Percentiles rank a stretch among this genome's conserved stretches.
phyloP scores from a whole-genome alignment of 1,284 basidiomycete species.

The Xanthoconium separans region DNA sequence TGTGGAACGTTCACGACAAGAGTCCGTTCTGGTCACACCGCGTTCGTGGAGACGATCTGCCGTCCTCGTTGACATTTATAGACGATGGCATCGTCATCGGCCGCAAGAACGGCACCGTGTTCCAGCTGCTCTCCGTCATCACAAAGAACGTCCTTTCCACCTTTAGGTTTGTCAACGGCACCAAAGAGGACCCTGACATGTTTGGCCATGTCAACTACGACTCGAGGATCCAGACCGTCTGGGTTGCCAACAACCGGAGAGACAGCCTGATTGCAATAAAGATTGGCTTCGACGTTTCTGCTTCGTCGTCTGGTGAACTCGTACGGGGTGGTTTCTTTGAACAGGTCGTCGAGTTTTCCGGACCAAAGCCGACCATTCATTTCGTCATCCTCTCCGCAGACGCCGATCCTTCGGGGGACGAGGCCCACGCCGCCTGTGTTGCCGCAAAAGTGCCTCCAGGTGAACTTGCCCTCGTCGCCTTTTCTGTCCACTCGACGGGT shows the following conservation, averaged over 20 bases:
- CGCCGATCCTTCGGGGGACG: slow-evolving; percentile 73
- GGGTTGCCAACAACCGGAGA: slow-evolving; percentile 79
- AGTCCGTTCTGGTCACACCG: slow-evolving; percentile 70
- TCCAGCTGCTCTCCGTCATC: slow-evolving; percentile 72
- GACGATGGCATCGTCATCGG: slow-evolving; percentile 78
- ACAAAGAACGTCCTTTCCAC: slow-evolving; percentile 73
- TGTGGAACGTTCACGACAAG: slow-evolving; percentile 76
- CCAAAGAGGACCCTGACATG: slow-evolving; percentile 71
- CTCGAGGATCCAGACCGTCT: slow-evolving; percentile 74
- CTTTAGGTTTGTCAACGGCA: slow-evolving; percentile 70
- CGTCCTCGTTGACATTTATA: slow-evolving; percentile 77
- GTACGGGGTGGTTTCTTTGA: slow-evolving; percentile 64
- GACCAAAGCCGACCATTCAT: slow-evolving; percentile 81
- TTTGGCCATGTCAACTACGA: slow-evolving; percentile 83
- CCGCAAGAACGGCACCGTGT: slow-evolving; percentile 74
- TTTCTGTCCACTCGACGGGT: slow-evolving; percentile 77
- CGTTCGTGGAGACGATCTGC: slow-evolving; percentile 71
- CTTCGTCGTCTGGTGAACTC: slow-evolving; percentile 56
- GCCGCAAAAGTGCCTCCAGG: slow-evolving; percentile 75
- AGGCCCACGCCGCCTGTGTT: slow-evolving; percentile 75
- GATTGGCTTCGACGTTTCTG: slow-evolving; percentile 63
- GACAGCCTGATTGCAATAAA: slow-evolving; percentile 80
- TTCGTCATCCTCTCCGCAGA: slow-evolving; percentile 81
- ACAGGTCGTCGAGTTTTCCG: slow-evolving; percentile 76
- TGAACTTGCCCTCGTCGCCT: slow-evolving; percentile 75